Evolutionary conservation across 2,329 filamentous ascomycete species (phyloP).

Genomic region (Fusarium chuoi): DNA sequence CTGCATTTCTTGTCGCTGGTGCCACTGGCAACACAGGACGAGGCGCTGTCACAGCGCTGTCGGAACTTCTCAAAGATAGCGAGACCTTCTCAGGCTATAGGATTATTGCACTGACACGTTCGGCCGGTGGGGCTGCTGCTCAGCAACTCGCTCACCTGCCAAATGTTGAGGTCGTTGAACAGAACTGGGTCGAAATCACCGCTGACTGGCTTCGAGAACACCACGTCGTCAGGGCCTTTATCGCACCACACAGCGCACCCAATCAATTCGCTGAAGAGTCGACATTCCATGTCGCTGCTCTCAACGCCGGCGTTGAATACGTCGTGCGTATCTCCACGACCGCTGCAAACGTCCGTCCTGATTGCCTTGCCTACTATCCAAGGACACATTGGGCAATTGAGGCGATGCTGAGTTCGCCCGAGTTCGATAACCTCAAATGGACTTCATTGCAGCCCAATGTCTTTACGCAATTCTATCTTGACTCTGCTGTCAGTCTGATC

Average conservation of each 20-base stretch:
- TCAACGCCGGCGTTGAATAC: accelerated
- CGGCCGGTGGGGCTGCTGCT: background rate
- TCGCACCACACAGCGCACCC: background rate
- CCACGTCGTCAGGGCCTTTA: background rate
- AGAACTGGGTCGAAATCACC: background rate
- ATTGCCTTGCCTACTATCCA: background rate
- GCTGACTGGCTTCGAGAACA: background rate
- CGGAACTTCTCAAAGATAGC: background rate
- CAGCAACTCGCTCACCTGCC: background rate
- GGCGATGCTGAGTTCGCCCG: background rate
- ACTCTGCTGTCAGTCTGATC: accelerated
- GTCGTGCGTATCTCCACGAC: background rate
- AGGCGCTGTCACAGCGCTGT: background rate
- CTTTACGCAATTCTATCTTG: background rate
- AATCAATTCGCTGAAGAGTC: background rate
- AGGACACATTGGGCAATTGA: background rate
- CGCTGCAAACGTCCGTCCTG: background rate
- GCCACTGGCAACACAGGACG: background rate
- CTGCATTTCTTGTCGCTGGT: background rate
- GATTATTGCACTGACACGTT: background rate
- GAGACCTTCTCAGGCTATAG: accelerated
- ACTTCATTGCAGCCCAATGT: background rate
- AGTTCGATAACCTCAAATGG: background rate
- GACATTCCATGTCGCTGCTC: background rate
- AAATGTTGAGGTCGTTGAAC: background rate